Evolutionary conservation across 805 yeast species (phyloP), one percentile per base, ranked within the genome.

Genomic region (Tetrapisispora phaffii): DNA sequence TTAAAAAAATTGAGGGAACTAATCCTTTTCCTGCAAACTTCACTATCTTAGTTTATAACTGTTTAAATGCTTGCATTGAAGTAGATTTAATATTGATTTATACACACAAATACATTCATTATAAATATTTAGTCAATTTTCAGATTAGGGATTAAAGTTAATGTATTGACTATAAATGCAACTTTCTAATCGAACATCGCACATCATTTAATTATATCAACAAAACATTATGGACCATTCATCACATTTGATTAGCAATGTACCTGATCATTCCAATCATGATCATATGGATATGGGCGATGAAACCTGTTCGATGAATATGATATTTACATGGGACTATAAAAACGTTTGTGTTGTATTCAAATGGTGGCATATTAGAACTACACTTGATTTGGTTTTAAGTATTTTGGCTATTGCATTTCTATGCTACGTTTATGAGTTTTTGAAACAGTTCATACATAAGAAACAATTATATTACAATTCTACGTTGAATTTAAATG

Each of bases 321-420:
- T 84, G 93, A 54, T 82, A 7, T 82, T 85, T 59, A 83, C 88
- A 6, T 85, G 93, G 89, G 77, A 79, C 49, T 81, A 83, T 66
- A 66, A 74, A 42, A 75, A 85, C 58, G 71, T 84, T 6, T 85
- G 95, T 59, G 76, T 85, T 9, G 73, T 85, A 9, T 82, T 82
- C 60, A 65, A 68, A 46, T 81, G 89, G 85, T 85, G 95, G 95
- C 90, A 82, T 53, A 74, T 85, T 44, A 69, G 68, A 40, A 73
- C 80, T 1, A 56, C 65, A 6, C 36, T 62, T 2, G 80, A 77
- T 7, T 72, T 85, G 40, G 7, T 81, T 2, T 46, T 76, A 7
- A 72, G 86, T 1, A 57, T 83, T 34, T 10, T 74, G 1, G 71
- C 73, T 0, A 69, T 85, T 21, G 69, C 69, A 1, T 48, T 62